Evolutionary conservation across 192 early-diverging fungal genomes (phyloP).

Genomic region (Backusella tarrabulga): DNA sequence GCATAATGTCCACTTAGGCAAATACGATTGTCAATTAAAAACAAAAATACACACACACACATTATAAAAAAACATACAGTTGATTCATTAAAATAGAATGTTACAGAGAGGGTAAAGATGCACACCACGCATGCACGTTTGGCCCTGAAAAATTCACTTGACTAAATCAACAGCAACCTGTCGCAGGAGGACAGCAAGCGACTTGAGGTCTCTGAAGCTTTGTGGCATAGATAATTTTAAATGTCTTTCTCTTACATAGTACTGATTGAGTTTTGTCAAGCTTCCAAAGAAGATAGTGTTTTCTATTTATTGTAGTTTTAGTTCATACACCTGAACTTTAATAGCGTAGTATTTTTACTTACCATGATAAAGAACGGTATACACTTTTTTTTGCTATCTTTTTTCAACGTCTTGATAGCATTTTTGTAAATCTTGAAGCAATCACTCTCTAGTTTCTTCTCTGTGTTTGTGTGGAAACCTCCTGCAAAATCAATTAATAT

Average conservation of each 20-base stretch:
- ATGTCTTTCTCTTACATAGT: conserved; percentile 6
- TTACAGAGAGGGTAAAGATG: too few species aligned
- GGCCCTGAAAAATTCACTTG: not conserved
- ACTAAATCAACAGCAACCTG: not conserved
- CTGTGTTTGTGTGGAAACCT: not conserved
- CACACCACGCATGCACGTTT: too few species aligned
- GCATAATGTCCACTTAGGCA: too few species aligned
- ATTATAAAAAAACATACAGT: not conserved
- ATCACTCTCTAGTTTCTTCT: not conserved
- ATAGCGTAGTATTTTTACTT: not conserved
- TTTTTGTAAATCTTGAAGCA: conserved; percentile 1
- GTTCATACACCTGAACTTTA: not conserved
- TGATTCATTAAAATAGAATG: too few species aligned
- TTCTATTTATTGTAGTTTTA: not conserved
- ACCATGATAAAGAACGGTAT: not conserved
- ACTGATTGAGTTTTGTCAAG: not conserved
- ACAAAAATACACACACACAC: not conserved
- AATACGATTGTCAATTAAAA: too few species aligned
- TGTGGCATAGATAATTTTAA: not conserved
- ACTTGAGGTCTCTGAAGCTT: not conserved
- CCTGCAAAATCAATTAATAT: not conserved
- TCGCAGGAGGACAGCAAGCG: not conserved
- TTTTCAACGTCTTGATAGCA: not conserved
- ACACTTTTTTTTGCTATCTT: not conserved
- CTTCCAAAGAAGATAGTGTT: not conserved